A percentile compares a stretch with the other conserved stretches of the same genome.
phyloP scores from a whole-genome alignment of 129 eudicot species.

The Tagetes patula region DNA sequence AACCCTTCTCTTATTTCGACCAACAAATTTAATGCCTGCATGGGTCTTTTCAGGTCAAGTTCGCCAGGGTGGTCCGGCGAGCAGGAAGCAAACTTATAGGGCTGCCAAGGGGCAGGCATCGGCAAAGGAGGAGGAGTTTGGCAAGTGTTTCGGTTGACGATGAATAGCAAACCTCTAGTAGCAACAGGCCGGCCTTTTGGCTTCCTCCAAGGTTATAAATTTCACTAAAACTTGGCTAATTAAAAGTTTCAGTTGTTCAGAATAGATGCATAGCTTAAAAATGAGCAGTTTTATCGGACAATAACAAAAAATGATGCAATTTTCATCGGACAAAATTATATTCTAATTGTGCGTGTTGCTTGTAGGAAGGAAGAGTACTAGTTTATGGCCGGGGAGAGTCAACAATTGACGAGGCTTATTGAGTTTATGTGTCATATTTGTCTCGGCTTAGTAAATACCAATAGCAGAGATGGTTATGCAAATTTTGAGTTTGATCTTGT shows the following conservation, averaged over 20 bases:
- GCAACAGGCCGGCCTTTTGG: background rate
- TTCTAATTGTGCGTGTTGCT: constrained; percentile 21
- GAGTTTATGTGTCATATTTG: constrained; percentile 31
- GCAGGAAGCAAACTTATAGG: constrained; percentile 41
- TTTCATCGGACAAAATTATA: constrained; percentile 1
- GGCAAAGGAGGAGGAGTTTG: constrained; percentile 31
- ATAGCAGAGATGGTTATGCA: constrained; percentile 20
- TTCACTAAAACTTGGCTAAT: background rate
- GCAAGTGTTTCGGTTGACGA: constrained; percentile 44
- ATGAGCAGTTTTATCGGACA: background rate
- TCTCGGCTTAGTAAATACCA: constrained; percentile 25
- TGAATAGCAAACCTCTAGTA: constrained; percentile 20
- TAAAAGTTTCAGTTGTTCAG: background rate
- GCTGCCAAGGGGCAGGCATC: constrained; percentile 37
- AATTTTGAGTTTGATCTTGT: constrained; percentile 33
- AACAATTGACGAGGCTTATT: constrained; percentile 12
- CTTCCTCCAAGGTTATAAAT: constrained; percentile 17
- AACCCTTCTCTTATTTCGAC: too few species aligned
- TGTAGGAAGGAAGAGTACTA: constrained; percentile 36
- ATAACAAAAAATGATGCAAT: background rate
- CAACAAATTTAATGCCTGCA: too few species aligned
- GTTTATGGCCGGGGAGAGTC: too few species aligned
- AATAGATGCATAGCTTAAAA: background rate
- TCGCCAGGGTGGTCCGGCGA: constrained; percentile 35
- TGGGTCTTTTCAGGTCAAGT: constrained; percentile 29